Conservation (phyloP, 768 basidiomycete genomes). For the Amanita thiersii region DNA sequence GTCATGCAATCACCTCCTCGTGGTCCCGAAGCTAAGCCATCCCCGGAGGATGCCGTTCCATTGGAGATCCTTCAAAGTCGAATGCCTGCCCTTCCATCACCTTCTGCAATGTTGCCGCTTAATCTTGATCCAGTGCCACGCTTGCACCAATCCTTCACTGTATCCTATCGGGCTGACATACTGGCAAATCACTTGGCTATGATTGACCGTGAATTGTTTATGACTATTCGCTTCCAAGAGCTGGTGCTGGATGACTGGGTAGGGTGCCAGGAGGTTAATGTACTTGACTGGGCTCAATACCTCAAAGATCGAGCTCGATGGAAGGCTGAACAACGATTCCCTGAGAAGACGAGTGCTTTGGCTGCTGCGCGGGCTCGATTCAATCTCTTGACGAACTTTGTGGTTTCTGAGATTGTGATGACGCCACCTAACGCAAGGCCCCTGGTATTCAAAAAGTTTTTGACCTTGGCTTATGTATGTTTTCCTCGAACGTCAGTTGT, state of each 20-base stretch:
- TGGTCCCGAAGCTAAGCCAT: constrained; percentile 37
- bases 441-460: constrained; percentile 66
- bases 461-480: constrained; percentile 80
- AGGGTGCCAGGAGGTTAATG: constrained; percentile 52
- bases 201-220: constrained; percentile 85
- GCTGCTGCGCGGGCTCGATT: constrained; percentile 74
- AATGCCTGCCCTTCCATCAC: constrained; percentile 24
- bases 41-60: constrained; percentile 55
- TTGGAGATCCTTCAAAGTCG: constrained; percentile 59
- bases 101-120: constrained; percentile 22
- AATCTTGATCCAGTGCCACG: constrained; percentile 25
- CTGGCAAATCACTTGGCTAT: constrained; percentile 77
- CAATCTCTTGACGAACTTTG: constrained; percentile 78
- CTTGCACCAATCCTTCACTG: constrained; percentile 65
- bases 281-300: constrained; percentile 80
- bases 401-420: constrained; percentile 72
- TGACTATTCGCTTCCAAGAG: constrained; percentile 81
- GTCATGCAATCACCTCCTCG: constrained; percentile 22
- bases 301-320: constrained; percentile 65
- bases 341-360: constrained; percentile 62
- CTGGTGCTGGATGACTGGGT: constrained; percentile 71
- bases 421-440: constrained; percentile 61
- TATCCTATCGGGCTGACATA: constrained; percentile 48
- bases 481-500: not conserved
- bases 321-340: constrained; percentile 52